These are phyloP conservation scores for Psilocybe subaeruginosa DNA, from an alignment of 768 basidiomycete species.

Conservation along the genomic window DNA sequence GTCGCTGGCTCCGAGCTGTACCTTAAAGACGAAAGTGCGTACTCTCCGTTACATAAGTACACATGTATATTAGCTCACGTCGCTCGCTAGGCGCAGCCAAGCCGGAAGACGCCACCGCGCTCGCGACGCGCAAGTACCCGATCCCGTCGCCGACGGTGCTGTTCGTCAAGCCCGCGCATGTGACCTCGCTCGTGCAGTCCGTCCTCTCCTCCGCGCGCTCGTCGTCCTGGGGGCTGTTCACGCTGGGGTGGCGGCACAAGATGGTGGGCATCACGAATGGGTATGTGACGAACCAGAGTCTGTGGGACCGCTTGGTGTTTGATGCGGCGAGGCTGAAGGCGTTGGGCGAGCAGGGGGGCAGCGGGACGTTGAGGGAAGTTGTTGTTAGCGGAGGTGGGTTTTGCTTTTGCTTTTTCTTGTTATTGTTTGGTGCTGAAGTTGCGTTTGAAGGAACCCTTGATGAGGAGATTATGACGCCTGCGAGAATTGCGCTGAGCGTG, in stretches of 20 bases:
- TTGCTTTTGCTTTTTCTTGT: background rate
- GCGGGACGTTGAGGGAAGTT: constrained; percentile 55
- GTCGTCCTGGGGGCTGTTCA: constrained; percentile 54
- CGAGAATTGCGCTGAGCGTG: constrained; percentile 76
- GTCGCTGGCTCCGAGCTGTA: constrained; percentile 59
- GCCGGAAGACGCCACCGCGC: constrained; percentile 10
- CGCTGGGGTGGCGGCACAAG: constrained; percentile 82
- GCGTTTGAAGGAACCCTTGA: constrained; percentile 49
- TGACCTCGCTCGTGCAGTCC: constrained; percentile 52
- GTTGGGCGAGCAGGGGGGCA: constrained; percentile 58
- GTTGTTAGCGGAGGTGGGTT: constrained; percentile 70
- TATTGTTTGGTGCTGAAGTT: constrained; percentile 1
- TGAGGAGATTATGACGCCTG: constrained; percentile 53
- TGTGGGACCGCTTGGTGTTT: constrained; percentile 87
- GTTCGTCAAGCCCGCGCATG: constrained; percentile 70
- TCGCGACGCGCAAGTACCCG: constrained; percentile 44
- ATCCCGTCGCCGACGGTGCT: constrained; percentile 79
- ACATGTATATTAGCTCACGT: too few relatives aligned
- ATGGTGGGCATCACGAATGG: constrained; percentile 69
- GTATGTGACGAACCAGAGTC: constrained; percentile 72
- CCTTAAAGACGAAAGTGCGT: constrained; percentile 45
- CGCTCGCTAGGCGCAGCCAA: constrained; percentile 3
- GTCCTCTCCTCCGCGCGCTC: constrained; percentile 56
- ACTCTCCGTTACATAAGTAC: too few relatives aligned
- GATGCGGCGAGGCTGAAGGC: constrained; percentile 63